Base-by-base conservation (phyloP, 139 green algal genomes). In the Closterium sp. region DNA sequence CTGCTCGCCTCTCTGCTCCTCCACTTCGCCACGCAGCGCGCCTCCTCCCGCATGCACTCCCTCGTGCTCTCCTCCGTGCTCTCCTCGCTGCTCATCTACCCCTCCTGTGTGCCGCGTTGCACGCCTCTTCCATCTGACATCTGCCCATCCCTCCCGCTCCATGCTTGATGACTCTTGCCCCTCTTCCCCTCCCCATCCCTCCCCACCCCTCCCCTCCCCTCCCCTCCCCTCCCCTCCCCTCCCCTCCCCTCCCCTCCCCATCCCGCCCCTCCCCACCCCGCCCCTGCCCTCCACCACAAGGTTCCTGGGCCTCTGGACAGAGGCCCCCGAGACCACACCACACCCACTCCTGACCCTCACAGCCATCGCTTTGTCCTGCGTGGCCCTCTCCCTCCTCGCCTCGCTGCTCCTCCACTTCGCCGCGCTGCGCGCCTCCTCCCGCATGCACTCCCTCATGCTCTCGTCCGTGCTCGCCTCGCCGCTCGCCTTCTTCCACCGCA, bases 401-500 rank as follows among this genome's bases (percentile, higher is more conserved):
- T 50, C 89, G 1, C 29, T 31, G 29, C 42, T 89, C 87, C 9
- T 90, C 34, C 70, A 79, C 32, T 22, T n/a, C 4, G 24, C 21
- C 31, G 7, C 87, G 19, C 24, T 95, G 2, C 7, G 27, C 4
- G 93, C 89, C 31, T 86, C 89, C 28, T 91, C 62, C 13, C 62
- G 27, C 27, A 86, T 95, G 70, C 93, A 94, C 86, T 27, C 85
- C 9, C n/a, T 38, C 22, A 85, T 95, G 70, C 90, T 95, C 3
- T 9, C 45, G 19, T 34, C 86, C 89, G 90, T 97, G 0, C 92
- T 98, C 95, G 88, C 87, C 31, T 93, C 96, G 91, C 97, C 96
- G 86, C 96, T 98, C 92, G 62, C 92, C 30, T 98, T 98, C 94
- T 98, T 98, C 89, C 96, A 98, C 96, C 94, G 95, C 89, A 98